Conservation (phyloP, 2,329 filamentous ascomycete genomes). For the Endothia cerciana region DNA sequence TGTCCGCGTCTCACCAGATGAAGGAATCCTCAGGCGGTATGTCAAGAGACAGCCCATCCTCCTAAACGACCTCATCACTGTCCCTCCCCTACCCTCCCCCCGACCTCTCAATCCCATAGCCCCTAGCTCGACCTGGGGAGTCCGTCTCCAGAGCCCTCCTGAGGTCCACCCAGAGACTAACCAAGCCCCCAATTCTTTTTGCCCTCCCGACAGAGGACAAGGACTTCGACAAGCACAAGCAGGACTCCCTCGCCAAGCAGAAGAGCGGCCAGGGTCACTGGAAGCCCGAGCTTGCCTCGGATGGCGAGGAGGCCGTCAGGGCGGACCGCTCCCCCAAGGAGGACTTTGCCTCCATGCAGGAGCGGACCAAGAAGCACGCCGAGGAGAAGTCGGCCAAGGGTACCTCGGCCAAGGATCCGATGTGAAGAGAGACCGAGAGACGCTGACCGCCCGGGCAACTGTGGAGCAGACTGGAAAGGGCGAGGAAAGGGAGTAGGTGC, state of each 20-base stretch:
- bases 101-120: background rate
- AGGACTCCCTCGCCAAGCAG: slow-evolving; percentile 67
- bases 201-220: slow-evolving; percentile 33
- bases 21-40: slow-evolving; percentile 29
- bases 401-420: slow-evolving; percentile 50
- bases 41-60: background rate
- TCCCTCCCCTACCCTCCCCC: background rate
- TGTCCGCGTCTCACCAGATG: slow-evolving; percentile 23
- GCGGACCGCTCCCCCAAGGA: slow-evolving; percentile 59
- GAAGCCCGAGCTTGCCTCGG: slow-evolving; percentile 76
- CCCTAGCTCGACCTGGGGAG: too few species aligned
- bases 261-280: slow-evolving; percentile 72
- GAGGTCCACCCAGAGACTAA: background rate
- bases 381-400: slow-evolving; percentile 52
- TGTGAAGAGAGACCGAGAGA: slow-evolving; percentile 14
- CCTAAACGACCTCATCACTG: background rate
- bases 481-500: background rate
- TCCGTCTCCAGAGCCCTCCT: too few species aligned
- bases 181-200: background rate
- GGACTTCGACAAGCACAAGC: slow-evolving; percentile 62
- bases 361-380: slow-evolving; percentile 60
- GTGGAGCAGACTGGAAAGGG: background rate
- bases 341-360: slow-evolving; percentile 55
- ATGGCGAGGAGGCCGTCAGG: slow-evolving; percentile 78
- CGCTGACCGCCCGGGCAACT: background rate